Base-by-base conservation (phyloP, 345 rosid genomes). In the Gossypioides kirkii region DNA sequence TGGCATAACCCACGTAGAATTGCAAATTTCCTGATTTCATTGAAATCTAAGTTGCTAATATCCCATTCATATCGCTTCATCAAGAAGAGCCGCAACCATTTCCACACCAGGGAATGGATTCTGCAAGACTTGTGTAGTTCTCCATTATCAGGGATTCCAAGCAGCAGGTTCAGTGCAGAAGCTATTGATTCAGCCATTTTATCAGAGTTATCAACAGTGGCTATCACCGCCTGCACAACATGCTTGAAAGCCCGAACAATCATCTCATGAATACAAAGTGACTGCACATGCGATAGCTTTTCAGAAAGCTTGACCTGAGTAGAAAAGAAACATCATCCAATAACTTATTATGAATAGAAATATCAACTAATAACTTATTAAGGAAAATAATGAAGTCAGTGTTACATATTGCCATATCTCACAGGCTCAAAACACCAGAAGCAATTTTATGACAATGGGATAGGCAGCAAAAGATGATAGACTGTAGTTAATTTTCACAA, bases 181-280 rank as follows among this genome's bases (percentile, higher is more conserved):
- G 97, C 95, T 73, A 92, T 84, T 71, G 89, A 80, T 47, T 70
- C 81, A 71, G 97, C 93, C 81, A 94, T 77, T 77, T 83, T 85
- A 70, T 87, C 87, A 78, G 84, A 82, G 82, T 87, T 79, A 58
- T 6, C 75, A 59, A 82, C 87, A 55, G 87, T 86, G 80, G 98
- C 89, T 81, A 94, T 86, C 79, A 94, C 93, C 49, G 93, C 97
- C 84, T 79, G 97, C 75, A 94, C 86, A 76, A 92, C 79, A 73
- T 92, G 97, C 85, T 94, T 94, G 78, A 90, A 90, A 61, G 97
- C 98, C 67, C 98, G 82, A 76, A 89, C 97, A 74, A 94, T 88
- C 98, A 94, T 94, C 91, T 94, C 98, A 74, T 94, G 97, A 72
- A 90, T 85, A 83, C 97, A 95, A 75, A 95, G 89, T 50, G 98